A percentile compares a stretch with the other conserved stretches of the same genome.
Conservation (phyloP, 495 filamentous ascomycete genomes). For the Geoglossum glabrum region DNA sequence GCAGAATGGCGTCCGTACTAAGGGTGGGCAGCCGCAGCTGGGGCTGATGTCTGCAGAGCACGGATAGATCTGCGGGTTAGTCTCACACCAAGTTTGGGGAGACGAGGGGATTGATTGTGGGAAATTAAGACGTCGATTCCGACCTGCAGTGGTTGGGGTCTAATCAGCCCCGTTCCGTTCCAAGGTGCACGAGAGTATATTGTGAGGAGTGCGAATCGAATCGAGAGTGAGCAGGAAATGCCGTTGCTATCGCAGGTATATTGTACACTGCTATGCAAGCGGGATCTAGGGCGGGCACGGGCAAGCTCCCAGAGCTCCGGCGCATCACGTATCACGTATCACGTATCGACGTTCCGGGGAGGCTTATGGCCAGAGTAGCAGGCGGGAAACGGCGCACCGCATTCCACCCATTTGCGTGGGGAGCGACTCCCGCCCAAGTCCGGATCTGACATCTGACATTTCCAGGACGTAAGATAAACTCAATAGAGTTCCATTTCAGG, state of each 20-base stretch:
- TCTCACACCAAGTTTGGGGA: neutral
- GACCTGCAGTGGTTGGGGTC: neutral
- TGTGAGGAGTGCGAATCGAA: neutral
- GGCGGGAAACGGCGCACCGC: neutral
- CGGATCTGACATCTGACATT: neutral
- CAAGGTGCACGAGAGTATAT: neutral
- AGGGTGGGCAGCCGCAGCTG: neutral
- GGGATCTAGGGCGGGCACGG: neutral
- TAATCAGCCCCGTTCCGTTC: neutral
- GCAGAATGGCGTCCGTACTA: neutral
- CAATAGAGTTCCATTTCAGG: conserved; percentile 1
- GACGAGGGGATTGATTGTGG: neutral
- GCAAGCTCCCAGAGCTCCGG: neutral
- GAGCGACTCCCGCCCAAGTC: neutral
- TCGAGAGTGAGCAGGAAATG: neutral
- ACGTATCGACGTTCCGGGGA: too few relatives aligned
- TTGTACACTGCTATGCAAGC: too few relatives aligned
- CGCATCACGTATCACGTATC: too few relatives aligned
- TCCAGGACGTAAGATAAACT: conserved; percentile 2
- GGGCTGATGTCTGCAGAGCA: neutral
- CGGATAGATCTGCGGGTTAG: neutral
- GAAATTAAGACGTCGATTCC: neutral
- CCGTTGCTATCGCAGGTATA: neutral
- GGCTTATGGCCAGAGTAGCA: too few relatives aligned
- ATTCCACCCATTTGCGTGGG: neutral